phyloP scores from a whole-genome alignment of 306 rosid genomes.

The Castanea sativa region DNA sequence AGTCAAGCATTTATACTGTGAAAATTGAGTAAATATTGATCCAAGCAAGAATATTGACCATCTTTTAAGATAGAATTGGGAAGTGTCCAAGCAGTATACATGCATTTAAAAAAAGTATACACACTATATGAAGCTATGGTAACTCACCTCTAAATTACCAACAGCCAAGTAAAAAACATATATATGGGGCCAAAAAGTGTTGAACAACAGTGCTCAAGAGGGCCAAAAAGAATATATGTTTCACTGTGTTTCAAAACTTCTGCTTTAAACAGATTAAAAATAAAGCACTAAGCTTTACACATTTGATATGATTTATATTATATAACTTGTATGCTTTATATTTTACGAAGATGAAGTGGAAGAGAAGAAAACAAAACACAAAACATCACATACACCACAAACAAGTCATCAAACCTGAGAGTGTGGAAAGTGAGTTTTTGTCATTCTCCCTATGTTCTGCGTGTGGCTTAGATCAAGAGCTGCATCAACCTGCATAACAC shows the following conservation, averaged over 20 bases:
- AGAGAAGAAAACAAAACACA: neutral
- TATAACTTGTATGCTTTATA: neutral
- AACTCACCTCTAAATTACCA: neutral
- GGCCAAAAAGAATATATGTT: neutral
- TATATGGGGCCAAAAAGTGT: neutral
- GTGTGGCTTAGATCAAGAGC: slow-evolving; percentile 99
- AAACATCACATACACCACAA: neutral
- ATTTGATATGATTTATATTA: neutral
- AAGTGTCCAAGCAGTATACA: neutral
- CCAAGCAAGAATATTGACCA: neutral
- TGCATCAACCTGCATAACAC: slow-evolving; percentile 78
- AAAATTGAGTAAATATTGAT: neutral
- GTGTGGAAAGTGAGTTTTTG: slow-evolving; percentile 94
- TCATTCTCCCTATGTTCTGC: slow-evolving; percentile 98
- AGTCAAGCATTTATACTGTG: neutral
- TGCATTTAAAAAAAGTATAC: neutral
- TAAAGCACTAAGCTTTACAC: neutral
- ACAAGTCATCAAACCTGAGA: slow-evolving; percentile 67
- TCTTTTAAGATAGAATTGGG: neutral
- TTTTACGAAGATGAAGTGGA: neutral
- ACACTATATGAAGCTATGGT: neutral
- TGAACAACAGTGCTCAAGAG: neutral
- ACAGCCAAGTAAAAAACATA: neutral
- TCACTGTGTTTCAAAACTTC: neutral
- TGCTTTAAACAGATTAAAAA: neutral